Base-by-base conservation (phyloP, 306 rosid genomes). In the Quercus bicolor region DNA sequence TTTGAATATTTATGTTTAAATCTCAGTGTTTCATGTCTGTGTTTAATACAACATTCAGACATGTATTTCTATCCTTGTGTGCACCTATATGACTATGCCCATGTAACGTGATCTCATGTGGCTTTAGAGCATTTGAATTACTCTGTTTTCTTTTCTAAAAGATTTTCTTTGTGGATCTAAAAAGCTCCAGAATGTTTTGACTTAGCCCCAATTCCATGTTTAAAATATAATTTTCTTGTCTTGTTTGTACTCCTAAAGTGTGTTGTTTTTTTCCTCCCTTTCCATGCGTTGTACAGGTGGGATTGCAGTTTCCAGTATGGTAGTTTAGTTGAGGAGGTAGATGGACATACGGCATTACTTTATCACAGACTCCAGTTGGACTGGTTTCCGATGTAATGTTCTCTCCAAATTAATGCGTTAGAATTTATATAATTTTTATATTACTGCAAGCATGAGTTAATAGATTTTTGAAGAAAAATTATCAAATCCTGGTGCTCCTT, bases 241-340 rank as follows among this genome's bases (percentile, higher is more conserved):
- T 13, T 48, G 53, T 48, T 59, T 79, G 21, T 73, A 14, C 60
- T 66, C 26, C 65, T 56, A 14, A 45, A 57, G 53, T 72, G 45
- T 33, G 23, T 40, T 54, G 51, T 45, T n/a, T 33, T 66, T 8
- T 65, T 77, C 80, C 7, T 76, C 75, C 78, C 16, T 48, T 12
- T 74, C 77, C 76, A 59, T 77, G 79, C 31, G 72, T 76, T 84
- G 29, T 60, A 70, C 90, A 95, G 99, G 96, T 95, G 99, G 99
- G 99, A 95, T 84, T 88, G 99, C 88, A 91, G 91, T 84, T 95
- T 95, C 86, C 94, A 78, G 72, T 64, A 86, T 69, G 99, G 99
- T 80, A 95, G 98, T 78, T 86, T 95, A 84, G 99, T 95, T 68
- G 99, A 95, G 90, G 99, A 95, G 84, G 99, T 95, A 82, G 99